A percentile compares a stretch with the other conserved stretches of the same genome.
Conservation (phyloP, 495 filamentous ascomycete genomes). For the Xeromyces bisporus region DNA sequence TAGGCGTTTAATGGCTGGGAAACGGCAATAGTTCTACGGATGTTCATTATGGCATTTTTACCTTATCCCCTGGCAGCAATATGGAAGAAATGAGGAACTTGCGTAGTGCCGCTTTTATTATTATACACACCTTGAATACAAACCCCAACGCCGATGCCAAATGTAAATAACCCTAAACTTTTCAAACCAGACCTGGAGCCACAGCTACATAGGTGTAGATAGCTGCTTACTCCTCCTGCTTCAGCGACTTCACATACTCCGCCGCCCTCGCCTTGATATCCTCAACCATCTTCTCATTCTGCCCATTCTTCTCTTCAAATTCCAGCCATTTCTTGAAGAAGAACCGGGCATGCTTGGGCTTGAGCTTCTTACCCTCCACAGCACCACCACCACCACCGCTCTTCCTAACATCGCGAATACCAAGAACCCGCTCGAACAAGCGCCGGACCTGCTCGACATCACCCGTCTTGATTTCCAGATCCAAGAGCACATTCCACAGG, state of each 20-base stretch:
- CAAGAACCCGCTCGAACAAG: slow-evolving; percentile 63
- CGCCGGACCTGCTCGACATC: slow-evolving; percentile 49
- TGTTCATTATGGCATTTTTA: not conserved
- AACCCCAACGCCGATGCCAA: not conserved
- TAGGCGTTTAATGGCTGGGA: slow-evolving; percentile 58
- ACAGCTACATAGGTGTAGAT: too few species aligned
- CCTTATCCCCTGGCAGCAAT: not conserved
- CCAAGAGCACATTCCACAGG: slow-evolving; percentile 79
- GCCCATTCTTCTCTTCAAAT: slow-evolving; percentile 54
- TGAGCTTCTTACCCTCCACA: slow-evolving; percentile 33
- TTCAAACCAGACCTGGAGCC: too few species aligned
- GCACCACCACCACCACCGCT: slow-evolving; percentile 15
- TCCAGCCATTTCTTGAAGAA: slow-evolving; percentile 73
- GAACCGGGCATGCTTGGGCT: slow-evolving; percentile 55
- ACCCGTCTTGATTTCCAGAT: slow-evolving; percentile 59
- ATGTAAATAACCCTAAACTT: not conserved
- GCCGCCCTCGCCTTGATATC: slow-evolving; percentile 57
- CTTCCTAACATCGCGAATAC: slow-evolving; percentile 38
- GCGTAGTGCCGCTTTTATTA: not conserved
- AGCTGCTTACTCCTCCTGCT: slow-evolving; percentile 17
- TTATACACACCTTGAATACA: too few species aligned
- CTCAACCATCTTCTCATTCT: slow-evolving; percentile 53
- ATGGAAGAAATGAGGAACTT: not conserved
- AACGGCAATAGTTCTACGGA: slow-evolving; percentile 22
- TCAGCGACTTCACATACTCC: slow-evolving; percentile 45